phyloP scores from a whole-genome alignment of 108 stramenopile species.

The Schizochytrium sp. region DNA sequence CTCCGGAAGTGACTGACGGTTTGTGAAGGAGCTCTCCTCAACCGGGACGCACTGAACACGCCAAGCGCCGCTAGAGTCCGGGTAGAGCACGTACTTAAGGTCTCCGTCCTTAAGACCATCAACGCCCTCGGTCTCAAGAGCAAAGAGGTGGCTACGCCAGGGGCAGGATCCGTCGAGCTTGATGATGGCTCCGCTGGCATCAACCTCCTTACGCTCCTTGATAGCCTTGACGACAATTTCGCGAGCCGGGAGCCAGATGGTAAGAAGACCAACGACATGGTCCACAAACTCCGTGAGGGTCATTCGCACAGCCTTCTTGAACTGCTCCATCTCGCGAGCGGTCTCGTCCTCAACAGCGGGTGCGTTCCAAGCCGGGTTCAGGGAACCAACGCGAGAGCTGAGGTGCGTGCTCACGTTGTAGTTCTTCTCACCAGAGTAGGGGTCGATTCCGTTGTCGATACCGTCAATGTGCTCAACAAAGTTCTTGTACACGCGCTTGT shows the following conservation, averaged over 20 bases:
- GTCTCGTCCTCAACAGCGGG: conserved; percentile 67
- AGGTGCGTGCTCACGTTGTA: conserved; percentile 90
- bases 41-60: conserved; percentile 98
- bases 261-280: conserved; percentile 83
- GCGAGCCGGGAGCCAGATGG: conserved; percentile 90
- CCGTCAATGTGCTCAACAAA: conserved; percentile 97
- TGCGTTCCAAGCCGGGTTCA: conserved; percentile 96
- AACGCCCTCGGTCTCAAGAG: conserved; percentile 83
- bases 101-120: conserved; percentile 69
- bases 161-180: conserved; percentile 85
- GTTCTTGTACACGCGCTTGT: conserved; percentile 83
- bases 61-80: conserved; percentile 91
- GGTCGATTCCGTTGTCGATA: conserved; percentile 96
- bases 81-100: conserved; percentile 94
- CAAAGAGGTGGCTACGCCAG: conserved; percentile 92
- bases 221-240: conserved; percentile 86
- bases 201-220: conserved; percentile 75
- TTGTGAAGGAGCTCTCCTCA: conserved; percentile 87
- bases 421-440: conserved; percentile 66
- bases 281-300: conserved; percentile 88
- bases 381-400: conserved; percentile 82
- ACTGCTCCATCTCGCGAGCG: conserved; percentile 81
- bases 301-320: conserved; percentile 86
- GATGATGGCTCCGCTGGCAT: conserved; percentile 87
- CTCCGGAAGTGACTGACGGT: conserved; percentile 86